phyloP scores from a whole-genome alignment of 768 basidiomycete genomes.

The Leucogyrophana mollusca region DNA sequence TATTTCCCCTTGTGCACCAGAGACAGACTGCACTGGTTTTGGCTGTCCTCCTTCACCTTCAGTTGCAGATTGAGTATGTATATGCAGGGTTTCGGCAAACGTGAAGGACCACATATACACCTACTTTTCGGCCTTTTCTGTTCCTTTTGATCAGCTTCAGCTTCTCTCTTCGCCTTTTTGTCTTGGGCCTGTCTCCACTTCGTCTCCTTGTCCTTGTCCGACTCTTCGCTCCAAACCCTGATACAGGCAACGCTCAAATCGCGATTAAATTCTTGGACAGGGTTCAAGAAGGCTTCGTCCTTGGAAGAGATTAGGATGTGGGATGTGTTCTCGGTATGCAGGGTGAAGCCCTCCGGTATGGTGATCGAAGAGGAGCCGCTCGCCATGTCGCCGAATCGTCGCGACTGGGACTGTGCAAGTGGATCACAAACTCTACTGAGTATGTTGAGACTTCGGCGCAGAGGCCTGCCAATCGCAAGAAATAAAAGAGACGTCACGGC shows the following conservation, averaged over 20 bases:
- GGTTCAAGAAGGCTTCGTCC: slow-evolving; percentile 93
- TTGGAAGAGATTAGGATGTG: slow-evolving; percentile 68
- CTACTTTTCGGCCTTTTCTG: slow-evolving; percentile 48
- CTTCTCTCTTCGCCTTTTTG: slow-evolving; percentile 39
- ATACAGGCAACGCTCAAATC: slow-evolving; percentile 93
- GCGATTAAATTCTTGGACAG: slow-evolving; percentile 97
- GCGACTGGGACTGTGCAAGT: background rate
- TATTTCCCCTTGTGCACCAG: background rate
- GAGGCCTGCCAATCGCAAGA: slow-evolving; percentile 21
- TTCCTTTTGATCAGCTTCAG: slow-evolving; percentile 18
- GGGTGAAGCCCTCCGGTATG: slow-evolving; percentile 71
- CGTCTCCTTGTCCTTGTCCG: slow-evolving; percentile 59
- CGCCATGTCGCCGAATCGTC: background rate
- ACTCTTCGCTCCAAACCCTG: slow-evolving; percentile 78
- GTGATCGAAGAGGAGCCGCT: slow-evolving; percentile 22
- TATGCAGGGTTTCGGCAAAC: background rate
- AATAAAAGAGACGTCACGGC: slow-evolving; percentile 18
- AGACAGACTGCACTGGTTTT: no score
- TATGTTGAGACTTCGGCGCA: slow-evolving; percentile 20
- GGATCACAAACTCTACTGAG: background rate
- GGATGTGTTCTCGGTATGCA: slow-evolving; percentile 81
- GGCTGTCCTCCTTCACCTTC: background rate
- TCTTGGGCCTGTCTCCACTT: slow-evolving; percentile 57
- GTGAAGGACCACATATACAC: slow-evolving; percentile 12
- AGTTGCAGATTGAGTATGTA: slow-evolving; percentile 1